These are phyloP conservation scores for Emericellopsis cladophorae DNA, from an alignment of 2,329 filamentous ascomycete species.

Conservation along the genomic window DNA sequence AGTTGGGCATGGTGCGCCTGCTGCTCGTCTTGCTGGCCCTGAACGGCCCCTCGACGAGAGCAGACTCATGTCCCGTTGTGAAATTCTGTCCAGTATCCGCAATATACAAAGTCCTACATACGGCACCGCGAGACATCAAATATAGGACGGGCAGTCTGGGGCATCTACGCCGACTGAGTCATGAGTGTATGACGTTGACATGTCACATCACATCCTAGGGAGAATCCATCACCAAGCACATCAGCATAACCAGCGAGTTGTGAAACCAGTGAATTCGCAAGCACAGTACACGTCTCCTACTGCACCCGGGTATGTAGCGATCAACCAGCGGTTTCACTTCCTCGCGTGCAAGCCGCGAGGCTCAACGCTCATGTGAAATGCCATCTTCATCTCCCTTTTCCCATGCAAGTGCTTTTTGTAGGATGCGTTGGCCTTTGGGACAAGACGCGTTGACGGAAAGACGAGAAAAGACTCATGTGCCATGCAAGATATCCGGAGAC, in stretches of 20 bases:
- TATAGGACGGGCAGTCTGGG: too few species aligned
- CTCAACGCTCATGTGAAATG: constrained; percentile 41
- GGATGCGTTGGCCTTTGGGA: constrained; percentile 27
- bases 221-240: background rate
- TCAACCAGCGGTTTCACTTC: constrained; percentile 52
- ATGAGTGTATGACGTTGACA: too few species aligned
- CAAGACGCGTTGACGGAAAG: constrained; percentile 31
- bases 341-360: constrained; percentile 30
- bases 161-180: too few species aligned
- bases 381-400: constrained; percentile 44
- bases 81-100: too few species aligned
- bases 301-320: constrained; percentile 47
- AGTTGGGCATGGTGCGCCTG: too few species aligned
- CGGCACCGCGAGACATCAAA: too few species aligned
- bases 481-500: constrained; percentile 74
- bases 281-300: constrained; percentile 37
- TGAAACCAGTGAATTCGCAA: constrained; percentile 48
- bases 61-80: too few species aligned
- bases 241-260: too few species aligned
- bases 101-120: too few species aligned
- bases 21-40: too few species aligned
- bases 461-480: constrained; percentile 22
- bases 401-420: constrained; percentile 34
- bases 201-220: background rate
- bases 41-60: too few species aligned